Percentiles rank a stretch among this genome's conserved stretches.
Conservation (phyloP, 768 basidiomycete genomes). For the Termitomyces sp. region DNA sequence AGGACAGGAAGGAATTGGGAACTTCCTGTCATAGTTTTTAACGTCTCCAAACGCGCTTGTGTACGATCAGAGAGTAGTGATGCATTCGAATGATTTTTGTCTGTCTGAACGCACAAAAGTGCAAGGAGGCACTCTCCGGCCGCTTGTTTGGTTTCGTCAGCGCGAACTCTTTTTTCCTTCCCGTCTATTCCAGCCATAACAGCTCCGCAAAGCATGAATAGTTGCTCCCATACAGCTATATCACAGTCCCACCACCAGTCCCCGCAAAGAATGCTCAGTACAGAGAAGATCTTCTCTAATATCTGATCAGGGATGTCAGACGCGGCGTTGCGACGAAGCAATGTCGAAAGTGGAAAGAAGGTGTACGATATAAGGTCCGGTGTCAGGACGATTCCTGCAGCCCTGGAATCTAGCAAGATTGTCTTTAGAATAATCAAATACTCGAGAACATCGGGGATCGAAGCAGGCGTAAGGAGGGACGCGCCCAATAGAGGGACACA, state of each 20-base stretch:
- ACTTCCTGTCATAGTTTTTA: slow-evolving; percentile 40
- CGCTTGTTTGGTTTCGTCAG: slow-evolving; percentile 80
- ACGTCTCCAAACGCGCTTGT: slow-evolving; percentile 24
- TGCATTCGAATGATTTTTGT: slow-evolving; percentile 30
- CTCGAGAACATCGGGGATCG: slow-evolving; percentile 38
- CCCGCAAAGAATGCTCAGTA: slow-evolving; percentile 53
- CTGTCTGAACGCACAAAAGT: slow-evolving; percentile 50
- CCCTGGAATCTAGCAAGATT: slow-evolving; percentile 37
- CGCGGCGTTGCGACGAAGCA: slow-evolving; percentile 72
- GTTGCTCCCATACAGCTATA: slow-evolving; percentile 70
- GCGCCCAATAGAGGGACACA: slow-evolving; percentile 80
- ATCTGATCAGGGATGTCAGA: slow-evolving; percentile 71
- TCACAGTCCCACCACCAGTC: slow-evolving; percentile 88
- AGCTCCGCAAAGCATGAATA: slow-evolving; percentile 71
- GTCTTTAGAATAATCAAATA: slow-evolving; percentile 51
- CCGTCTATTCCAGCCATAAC: slow-evolving; percentile 59
- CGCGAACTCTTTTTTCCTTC: slow-evolving; percentile 64
- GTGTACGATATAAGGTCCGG: slow-evolving; percentile 71
- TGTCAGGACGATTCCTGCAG: slow-evolving; percentile 34
- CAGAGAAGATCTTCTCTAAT: slow-evolving; percentile 64
- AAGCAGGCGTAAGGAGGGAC: slow-evolving; percentile 54
- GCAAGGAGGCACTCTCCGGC: slow-evolving; percentile 61
- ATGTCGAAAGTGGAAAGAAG: slow-evolving; percentile 82
- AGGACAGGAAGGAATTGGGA: slow-evolving; percentile 65
- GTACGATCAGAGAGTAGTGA: slow-evolving; percentile 14